Evolutionary conservation across 495 filamentous ascomycete species (phyloP).

Genomic region (Lichina pygmaea): DNA sequence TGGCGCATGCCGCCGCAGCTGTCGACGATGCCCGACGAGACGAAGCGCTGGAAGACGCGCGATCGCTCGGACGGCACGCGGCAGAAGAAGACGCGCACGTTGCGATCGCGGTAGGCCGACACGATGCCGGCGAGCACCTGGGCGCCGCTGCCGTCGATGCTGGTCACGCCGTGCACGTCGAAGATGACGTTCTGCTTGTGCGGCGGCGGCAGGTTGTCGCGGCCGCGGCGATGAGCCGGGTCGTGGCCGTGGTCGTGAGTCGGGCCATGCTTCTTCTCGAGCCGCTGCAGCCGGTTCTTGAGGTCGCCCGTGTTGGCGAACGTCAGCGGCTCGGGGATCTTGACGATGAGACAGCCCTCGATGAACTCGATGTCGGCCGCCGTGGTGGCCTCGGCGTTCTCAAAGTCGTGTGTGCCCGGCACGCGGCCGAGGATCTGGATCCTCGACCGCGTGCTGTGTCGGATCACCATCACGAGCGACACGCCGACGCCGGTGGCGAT

Average conservation of each 20-base stretch:
- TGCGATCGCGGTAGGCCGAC: constrained; percentile 37
- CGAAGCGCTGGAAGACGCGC: constrained; percentile 44
- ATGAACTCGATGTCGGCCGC: constrained; percentile 52
- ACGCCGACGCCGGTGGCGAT: constrained; percentile 77
- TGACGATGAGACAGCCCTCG: constrained; percentile 80
- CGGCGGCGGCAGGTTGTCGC: constrained; percentile 31
- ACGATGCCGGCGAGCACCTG: constrained; percentile 87
- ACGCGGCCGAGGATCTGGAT: constrained; percentile 93
- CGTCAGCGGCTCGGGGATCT: constrained; percentile 87
- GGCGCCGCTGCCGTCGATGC: constrained; percentile 72
- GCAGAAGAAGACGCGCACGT: constrained; percentile 71
- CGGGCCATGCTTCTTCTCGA: constrained; percentile 36
- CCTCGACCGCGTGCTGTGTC: constrained; percentile 66
- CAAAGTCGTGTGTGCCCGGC: constrained; percentile 50
- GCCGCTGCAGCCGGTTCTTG: constrained; percentile 50
- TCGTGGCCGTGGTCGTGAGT: constrained; percentile 39
- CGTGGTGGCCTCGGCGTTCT: constrained; percentile 62
- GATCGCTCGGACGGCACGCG: constrained; percentile 33
- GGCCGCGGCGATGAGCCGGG: constrained; percentile 40
- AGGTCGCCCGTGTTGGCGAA: constrained; percentile 93
- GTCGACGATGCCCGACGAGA: constrained; percentile 60
- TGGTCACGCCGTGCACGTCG: constrained; percentile 84
- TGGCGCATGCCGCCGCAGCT: constrained; percentile 42
- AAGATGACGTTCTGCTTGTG: constrained; percentile 82
- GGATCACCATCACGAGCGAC: constrained; percentile 68